Base-by-base conservation (phyloP, 2,329 filamentous ascomycete genomes). In the Arachnomyces sp. region DNA sequence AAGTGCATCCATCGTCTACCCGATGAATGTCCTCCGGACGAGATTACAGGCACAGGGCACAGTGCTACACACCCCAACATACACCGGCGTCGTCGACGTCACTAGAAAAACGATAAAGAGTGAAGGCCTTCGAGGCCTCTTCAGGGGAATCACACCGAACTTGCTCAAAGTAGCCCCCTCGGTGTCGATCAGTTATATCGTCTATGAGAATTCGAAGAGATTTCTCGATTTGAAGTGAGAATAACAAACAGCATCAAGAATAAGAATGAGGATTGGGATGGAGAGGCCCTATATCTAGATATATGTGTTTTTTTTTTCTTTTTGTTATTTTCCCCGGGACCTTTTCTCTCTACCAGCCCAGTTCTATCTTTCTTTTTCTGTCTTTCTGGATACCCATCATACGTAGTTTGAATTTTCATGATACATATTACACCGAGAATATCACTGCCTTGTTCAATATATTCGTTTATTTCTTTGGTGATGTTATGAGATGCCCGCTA, bases 151-250 rank as follows among this genome's bases (percentile, higher is more conserved):
- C 49, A 95, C 90, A 31, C 92, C 92, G 4, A 98, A 96, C 59
- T 71, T 98, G 30, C 73, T 98, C 52, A 98, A 98, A 70, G 92
- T 98, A 28, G 88, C 92, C 7, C 92, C 92, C 2, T 88, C 92
- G 21, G 82, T 98, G 39, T 95, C 88, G 54, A 96, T 98, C 60
- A 89, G 87, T 40, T 95, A 92, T 72, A 79, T 94, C 55, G 84
- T 92, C 45, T 95, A 95, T 58, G 88, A 95, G 67, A 92, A 92
- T 57, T 80, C 85, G 40, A 95, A 95, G 71, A 77, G 74, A 52
- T 60, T 84, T 28, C 70, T 94, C 50, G 69, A 67, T 14, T 52
- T 75, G 42, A 64, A 54, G 49, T 74, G 55, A n/a, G n/a, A n/a
- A n/a, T n/a, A n/a, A n/a, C n/a, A 65, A 21, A 16, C 31, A 21